Evolutionary conservation across 345 rosid genomes (phyloP), one percentile per base, ranked within the genome.

Genomic region (Pugionium dolabratum): DNA sequence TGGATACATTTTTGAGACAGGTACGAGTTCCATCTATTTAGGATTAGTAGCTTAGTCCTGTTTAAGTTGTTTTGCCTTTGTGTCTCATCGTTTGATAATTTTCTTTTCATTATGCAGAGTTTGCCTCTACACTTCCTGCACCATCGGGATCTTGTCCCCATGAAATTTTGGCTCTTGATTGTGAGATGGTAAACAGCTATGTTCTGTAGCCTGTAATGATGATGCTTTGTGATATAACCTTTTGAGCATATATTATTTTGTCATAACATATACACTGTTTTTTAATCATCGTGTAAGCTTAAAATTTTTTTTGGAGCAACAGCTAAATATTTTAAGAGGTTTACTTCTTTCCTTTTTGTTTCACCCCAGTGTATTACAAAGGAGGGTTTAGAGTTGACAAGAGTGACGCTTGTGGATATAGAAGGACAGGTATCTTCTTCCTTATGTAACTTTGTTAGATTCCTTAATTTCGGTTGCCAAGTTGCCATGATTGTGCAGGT

Each of bases 361-460:
- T 53, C 69, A 44, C 33, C 42, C 30, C 64, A 94, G 99, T 94
- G 97, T 78, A 74, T 85, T 69, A 85, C 99, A 56, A 78, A 71
- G 7, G 87, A 84, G 51, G 99, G 97, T 54, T 88, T 86, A 5
- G 97, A 90, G 88, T 84, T 94, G 46, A 88, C 99, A 53, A 84
- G 99, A 79, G 78, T 82, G 62, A 94, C 99, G 26, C 59, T 94
- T 26, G 97, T 90, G 36, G 96, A 94, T 83, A 67, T 80, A 43
- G 62, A 75, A 70, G 99, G 97, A 73, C 85, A 85, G 97, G 97
- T 85, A 78, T 73, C 62, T 2, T 74, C 51, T 64, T 54, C 28
- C 30, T 3, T 32, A 48, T 2, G 62, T 35, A 34, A 55, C 4
- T 42, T 30, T 54, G 27, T 8, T 40, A 29, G 26, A 29, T 46